Evolutionary conservation across 208 protist genomes (phyloP), one percentile per base, ranked within the genome.

Genomic region (Crithidia thermophila): DNA sequence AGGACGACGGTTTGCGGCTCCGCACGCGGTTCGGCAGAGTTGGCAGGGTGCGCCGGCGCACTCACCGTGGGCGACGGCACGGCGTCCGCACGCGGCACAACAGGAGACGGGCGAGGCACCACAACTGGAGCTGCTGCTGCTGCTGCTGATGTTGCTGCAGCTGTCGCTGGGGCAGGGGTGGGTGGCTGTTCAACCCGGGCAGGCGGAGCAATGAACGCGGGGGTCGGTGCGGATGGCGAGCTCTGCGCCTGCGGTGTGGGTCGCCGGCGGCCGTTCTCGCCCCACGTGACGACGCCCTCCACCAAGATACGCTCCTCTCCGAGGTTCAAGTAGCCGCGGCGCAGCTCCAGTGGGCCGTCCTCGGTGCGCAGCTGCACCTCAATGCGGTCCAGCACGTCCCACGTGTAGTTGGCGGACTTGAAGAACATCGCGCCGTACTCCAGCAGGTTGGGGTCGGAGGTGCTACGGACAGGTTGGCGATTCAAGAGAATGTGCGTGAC

Each of bases 301-400:
- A 90, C 75, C 1, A 90, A 53, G n/a, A 90, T 31, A 16, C 71
- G 67, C 25, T 85, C 64, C 13, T 57, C 64, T n/a, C 79, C 79
- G 25, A 87, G 49, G 33, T 60, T 57, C 36, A 90, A 39, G 56
- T 77, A 84, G 18, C 85, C 85, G 18, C 85, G 73, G 42, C 78
- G 75, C 67, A 90, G 50, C 60, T 90, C 81, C 31, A 90, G 59
- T 18, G 36, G 23, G 16, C 61, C 52, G 31, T 67, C 57, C 43
- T 67, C 55, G 30, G 57, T 67, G 42, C 65, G 64, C 39, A 69
- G 42, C 23, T 65, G 21, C 45, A 68, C 60, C 21, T 69, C 50
- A 30, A 72, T 51, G 16, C 47, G 8, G 39, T 79, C 65, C 34
- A 79, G 46, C 7, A 79, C 25, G 0, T 18, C n/a, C 58, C 65